These are phyloP conservation scores for Stachybotrys chartarum DNA, from an alignment of 2,329 filamentous ascomycete genomes.

Conservation along the genomic window DNA sequence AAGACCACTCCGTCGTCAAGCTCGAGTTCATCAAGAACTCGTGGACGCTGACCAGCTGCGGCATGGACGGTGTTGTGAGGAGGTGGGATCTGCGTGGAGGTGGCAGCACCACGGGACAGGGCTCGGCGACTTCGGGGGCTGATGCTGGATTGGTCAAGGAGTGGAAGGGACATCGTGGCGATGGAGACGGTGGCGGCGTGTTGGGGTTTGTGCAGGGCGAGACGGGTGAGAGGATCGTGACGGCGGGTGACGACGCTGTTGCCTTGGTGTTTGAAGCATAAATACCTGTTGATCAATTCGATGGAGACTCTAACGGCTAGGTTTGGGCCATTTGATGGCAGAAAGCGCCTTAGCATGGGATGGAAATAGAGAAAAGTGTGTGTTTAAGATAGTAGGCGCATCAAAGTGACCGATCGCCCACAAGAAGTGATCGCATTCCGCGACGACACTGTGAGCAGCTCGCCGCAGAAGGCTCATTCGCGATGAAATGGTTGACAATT, in stretches of 20 bases:
- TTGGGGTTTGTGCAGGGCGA: conserved; percentile 83
- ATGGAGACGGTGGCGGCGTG: conserved; percentile 81
- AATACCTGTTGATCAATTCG: not conserved
- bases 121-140: conserved; percentile 26
- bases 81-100: conserved; percentile 74
- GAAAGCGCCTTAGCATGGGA: not conserved
- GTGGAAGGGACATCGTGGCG: conserved; percentile 83
- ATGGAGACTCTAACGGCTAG: not conserved
- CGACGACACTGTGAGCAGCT: too few species aligned
- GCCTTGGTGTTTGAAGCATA: conserved; percentile 60
- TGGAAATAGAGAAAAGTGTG: not conserved
- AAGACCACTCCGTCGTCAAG: conserved; percentile 85
- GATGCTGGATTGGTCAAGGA: conserved; percentile 67
- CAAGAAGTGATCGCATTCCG: not conserved
- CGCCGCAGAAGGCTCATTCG: too few species aligned
- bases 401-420: not conserved
- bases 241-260: conserved; percentile 81
- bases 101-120: conserved; percentile 20
- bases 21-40: conserved; percentile 69
- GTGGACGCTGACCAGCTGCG: conserved; percentile 78
- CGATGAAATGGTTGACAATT: not conserved
- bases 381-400: not conserved
- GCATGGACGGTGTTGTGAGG: conserved; percentile 85
- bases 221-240: conserved; percentile 68
- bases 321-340: too few species aligned